Base-by-base conservation (phyloP, 306 rosid genomes). In the Medicago lupulina region DNA sequence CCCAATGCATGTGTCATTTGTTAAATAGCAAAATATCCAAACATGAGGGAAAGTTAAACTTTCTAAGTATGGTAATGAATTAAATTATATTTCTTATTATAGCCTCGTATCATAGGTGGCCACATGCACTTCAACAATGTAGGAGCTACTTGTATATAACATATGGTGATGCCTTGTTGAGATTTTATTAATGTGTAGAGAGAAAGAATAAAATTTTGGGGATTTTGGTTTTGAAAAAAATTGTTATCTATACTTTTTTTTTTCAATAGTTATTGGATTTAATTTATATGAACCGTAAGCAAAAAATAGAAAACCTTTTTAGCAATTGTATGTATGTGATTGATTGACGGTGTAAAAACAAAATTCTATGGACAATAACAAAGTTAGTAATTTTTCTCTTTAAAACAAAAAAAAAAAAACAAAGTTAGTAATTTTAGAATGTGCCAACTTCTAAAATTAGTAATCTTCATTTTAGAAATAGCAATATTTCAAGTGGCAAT, bases 1-100 rank as follows among this genome's bases (percentile, higher is more conserved):
- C 99, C 99, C 41, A 95, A 88, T 83, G 89, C 90, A 9, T 95
- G 99, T 81, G 93, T 73, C 58, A 89, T 95, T 84, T 90, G 67
- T 57, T 94, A 61, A 23, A 17, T 70, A 36, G 28, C 51, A 39
- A 75, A 50, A 11, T 68, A 17, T 76, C 76, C 66, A 71, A 25
- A 70, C 58, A 11, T 44, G 78, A 71, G 77, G 67, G 75, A 64
- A 76, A 67, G 25, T 14, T 44, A 63, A 74, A 57, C 59, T 75
- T 70, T 50, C 59, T 71, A 17, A 73, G 15, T 67, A 75, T 78
- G 85, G 60, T 71, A 49, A 66, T 73, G 77, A 61, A 62, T 62
- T 74, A 13, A 50, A 67, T 50, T 55, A 67, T 82, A 41, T 73
- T 73, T 76, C 47, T 64, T 66, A 70, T 72, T 18, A 31, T 61